Evolutionary conservation across 2,329 filamentous ascomycete genomes (phyloP).

Genomic region (Colletotrichum tropicale): DNA sequence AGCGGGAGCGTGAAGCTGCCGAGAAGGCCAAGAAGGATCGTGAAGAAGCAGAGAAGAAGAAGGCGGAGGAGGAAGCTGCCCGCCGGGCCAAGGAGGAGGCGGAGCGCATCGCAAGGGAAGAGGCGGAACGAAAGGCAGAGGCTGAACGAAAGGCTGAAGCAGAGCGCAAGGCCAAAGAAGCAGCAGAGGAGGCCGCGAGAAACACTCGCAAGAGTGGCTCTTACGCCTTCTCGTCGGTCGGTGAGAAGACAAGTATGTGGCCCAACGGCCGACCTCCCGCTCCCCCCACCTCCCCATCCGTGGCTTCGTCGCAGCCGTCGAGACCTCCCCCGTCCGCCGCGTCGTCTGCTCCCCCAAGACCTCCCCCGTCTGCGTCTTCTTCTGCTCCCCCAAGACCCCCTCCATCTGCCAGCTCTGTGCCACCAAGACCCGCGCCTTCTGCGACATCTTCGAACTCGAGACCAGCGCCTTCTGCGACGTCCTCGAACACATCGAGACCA

Average conservation of each 20-base stretch:
- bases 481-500: constrained; percentile 17
- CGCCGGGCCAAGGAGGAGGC: constrained; percentile 29
- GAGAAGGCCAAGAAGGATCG: constrained; percentile 46
- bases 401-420: constrained; percentile 11
- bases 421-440: constrained; percentile 27
- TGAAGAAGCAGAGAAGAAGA: constrained; percentile 49
- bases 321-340: constrained; percentile 39
- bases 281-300: constrained; percentile 27
- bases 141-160: constrained; percentile 33
- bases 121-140: constrained; percentile 35
- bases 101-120: constrained; percentile 44
- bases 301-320: constrained; percentile 44
- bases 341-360: constrained; percentile 40
- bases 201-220: constrained; percentile 49
- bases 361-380: constrained; percentile 24
- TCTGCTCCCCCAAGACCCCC: constrained; percentile 22
- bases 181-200: constrained; percentile 28
- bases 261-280: constrained; percentile 62
- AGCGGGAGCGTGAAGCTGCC: constrained; percentile 50
- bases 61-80: constrained; percentile 25
- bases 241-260: constrained; percentile 74
- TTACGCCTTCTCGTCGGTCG: constrained; percentile 69
- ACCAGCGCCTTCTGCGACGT: constrained; percentile 25
- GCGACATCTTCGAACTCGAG: background rate
- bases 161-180: background rate